Conservation (phyloP, 2,329 filamentous ascomycete genomes). For the Calonectria pseudoreteaudii region DNA sequence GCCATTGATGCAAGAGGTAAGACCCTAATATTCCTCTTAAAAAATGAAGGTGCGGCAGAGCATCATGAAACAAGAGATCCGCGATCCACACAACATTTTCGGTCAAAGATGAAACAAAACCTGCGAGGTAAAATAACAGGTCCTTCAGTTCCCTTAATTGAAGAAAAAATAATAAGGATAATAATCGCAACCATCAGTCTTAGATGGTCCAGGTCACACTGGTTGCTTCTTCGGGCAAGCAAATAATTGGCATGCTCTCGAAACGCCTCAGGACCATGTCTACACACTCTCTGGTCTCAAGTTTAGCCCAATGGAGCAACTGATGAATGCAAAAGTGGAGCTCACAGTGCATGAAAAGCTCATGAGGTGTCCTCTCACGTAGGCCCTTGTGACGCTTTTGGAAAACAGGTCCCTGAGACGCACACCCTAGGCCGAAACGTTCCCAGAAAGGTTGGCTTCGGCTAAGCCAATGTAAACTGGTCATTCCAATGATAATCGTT, state of each 20-base stretch:
- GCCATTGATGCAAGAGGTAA: neutral
- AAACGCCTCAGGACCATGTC: neutral
- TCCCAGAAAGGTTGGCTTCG: neutral
- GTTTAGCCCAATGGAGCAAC: neutral
- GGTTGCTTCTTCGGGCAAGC: neutral
- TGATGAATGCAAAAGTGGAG: neutral
- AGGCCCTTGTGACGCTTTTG: neutral
- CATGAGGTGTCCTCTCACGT: neutral
- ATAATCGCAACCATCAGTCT: neutral
- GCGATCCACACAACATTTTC: neutral
- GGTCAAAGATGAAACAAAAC: slow-evolving; percentile 8
- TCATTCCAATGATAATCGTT: neutral
- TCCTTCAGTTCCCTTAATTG: neutral
- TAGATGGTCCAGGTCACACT: neutral
- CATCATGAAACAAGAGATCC: neutral
- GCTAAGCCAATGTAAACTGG: neutral
- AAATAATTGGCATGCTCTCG: neutral
- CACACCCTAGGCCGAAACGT: neutral
- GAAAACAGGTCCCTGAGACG: neutral
- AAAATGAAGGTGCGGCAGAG: slow-evolving; percentile 5
- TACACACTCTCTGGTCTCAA: neutral
- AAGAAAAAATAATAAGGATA: neutral
- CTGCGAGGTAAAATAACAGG: neutral
- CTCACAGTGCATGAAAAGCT: neutral
- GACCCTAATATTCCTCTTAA: neutral